Evolutionary conservation across 768 basidiomycete species (phyloP), one percentile per base, ranked within the genome.

Genomic region (Atractiella rhizophila): DNA sequence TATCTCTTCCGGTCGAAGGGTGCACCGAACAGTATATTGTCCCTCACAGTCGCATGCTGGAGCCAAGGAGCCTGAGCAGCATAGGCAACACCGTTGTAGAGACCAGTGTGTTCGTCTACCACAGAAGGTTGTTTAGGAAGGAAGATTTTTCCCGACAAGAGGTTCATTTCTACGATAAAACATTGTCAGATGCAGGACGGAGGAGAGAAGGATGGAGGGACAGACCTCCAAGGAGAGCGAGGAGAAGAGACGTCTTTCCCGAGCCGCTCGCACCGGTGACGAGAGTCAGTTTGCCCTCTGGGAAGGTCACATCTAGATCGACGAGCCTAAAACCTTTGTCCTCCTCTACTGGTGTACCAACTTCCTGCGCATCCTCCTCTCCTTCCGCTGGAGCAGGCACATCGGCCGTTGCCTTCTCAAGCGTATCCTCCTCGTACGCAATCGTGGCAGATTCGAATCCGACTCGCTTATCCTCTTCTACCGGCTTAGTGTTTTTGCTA

Each of bases 1-100:
- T 82, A 85, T 5, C 80, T 64, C 7, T 57, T 56, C 46, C 66
- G 62, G 50, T 78, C 66, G n/a, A n/a, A n/a, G n/a, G n/a, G n/a
- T n/a, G n/a, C n/a, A n/a, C n/a, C n/a, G n/a, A n/a, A n/a, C n/a
- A n/a, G n/a, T n/a, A n/a, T n/a, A n/a, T n/a, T n/a, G 45, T 77
- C 74, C 24, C 68, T 64, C 40, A 82, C 78, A 0, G 74, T 74
- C 4, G 74, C 75, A 55, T 80, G 74, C 55, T 76, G 74, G 6
- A 79, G 64, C 76, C 75, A 76, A 64, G 57, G 44, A 0, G 46
- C 28, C 53, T 76, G 74, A 2, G 67, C 71, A 47, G 72, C 71
- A 52, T 72, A 76, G 1, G 74, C 74, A 11, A 75, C 67, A 35
- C 63, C 63, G 48, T 74, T 39, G 73, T 23, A 62, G 59, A 3